Conservation (phyloP, 192 early-diverging fungal genomes). For the Coemansia sp. region DNA sequence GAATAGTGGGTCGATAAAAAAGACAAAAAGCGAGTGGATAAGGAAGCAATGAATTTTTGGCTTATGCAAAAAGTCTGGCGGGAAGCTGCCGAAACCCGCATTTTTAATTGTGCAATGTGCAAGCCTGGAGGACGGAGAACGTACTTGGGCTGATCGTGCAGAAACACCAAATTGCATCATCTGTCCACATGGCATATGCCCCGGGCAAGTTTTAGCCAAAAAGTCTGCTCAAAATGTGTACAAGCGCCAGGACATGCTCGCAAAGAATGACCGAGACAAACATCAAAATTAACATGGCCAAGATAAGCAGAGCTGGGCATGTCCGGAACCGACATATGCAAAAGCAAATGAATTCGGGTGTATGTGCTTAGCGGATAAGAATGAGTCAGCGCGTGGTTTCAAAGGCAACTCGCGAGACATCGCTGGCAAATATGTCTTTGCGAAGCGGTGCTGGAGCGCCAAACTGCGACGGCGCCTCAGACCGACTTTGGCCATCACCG, state of each 20-base stretch:
- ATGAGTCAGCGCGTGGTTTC: constrained; percentile 12
- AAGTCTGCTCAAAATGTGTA: neutral
- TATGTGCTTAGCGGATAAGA: neutral
- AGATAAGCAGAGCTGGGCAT: neutral
- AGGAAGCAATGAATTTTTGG: neutral
- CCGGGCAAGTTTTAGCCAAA: neutral
- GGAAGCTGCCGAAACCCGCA: neutral
- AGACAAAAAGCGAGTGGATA: neutral
- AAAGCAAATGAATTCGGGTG: neutral
- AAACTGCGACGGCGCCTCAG: constrained; percentile 1
- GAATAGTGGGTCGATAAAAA: neutral
- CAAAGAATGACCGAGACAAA: neutral
- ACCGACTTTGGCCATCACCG: neutral
- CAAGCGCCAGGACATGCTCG: neutral
- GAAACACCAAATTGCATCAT: neutral
- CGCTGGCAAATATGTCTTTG: constrained; percentile 23
- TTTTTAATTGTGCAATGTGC: constrained; percentile 4
- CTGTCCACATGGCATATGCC: neutral
- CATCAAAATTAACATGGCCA: neutral
- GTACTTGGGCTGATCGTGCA: neutral
- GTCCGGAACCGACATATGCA: neutral
- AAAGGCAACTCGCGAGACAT: constrained; percentile 18
- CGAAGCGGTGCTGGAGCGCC: neutral
- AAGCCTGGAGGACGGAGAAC: neutral
- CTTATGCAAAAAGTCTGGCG: neutral